Evolutionary conservation across 164 flowering plant genomes (phyloP).

Genomic region (Annona cherimola): DNA sequence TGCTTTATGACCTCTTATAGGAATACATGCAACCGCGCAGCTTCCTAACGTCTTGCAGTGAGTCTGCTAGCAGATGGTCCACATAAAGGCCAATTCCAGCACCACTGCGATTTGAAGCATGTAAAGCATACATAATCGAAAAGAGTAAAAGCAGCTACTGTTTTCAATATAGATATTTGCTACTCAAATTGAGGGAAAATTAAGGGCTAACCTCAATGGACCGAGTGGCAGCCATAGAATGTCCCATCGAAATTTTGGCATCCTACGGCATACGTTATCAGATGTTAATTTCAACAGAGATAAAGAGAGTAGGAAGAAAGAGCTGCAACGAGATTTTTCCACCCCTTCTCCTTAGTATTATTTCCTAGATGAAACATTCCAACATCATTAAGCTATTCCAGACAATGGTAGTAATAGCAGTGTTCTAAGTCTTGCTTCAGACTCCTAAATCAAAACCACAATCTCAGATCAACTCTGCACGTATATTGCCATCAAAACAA

Average conservation of each 20-base stretch:
- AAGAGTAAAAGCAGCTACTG: not conserved
- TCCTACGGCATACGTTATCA: slow-evolving; percentile 22
- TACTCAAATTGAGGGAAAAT: not conserved
- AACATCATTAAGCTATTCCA: too few species aligned
- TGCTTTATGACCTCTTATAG: slow-evolving; percentile 43
- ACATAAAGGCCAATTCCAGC: slow-evolving; percentile 69
- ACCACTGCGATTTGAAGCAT: slow-evolving; percentile 43
- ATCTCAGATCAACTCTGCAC: not conserved
- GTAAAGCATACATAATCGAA: not conserved
- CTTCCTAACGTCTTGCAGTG: slow-evolving; percentile 67
- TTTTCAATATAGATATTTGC: too few species aligned
- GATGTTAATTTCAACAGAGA: too few species aligned
- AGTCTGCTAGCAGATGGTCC: slow-evolving; percentile 60
- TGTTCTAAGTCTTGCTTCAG: too few species aligned
- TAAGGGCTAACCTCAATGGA: slow-evolving; percentile 52
- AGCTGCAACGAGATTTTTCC: too few species aligned
- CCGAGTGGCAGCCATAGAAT: slow-evolving; percentile 86
- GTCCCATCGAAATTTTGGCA: slow-evolving; percentile 89
- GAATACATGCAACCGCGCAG: slow-evolving; percentile 80
- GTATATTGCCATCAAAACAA: not conserved
- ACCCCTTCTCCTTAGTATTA: too few species aligned
- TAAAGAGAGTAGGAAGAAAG: too few species aligned
- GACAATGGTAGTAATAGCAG: too few species aligned
- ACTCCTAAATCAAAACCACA: too few species aligned
- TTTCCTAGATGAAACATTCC: too few species aligned